These are phyloP conservation scores for Conringia planisiliqua DNA, from an alignment of 345 rosid genomes.

Conservation along the genomic window DNA sequence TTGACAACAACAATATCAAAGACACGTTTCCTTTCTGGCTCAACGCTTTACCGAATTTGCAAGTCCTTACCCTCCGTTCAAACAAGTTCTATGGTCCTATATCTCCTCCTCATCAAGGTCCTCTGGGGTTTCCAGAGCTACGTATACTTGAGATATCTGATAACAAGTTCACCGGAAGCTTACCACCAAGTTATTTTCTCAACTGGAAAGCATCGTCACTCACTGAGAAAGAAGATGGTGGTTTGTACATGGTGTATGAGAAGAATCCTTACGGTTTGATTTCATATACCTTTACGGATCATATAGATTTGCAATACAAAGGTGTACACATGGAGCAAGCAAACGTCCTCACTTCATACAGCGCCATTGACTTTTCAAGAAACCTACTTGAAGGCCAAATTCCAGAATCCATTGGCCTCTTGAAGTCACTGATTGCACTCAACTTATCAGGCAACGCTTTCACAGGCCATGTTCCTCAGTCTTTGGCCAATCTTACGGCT, in stretches of 20 bases:
- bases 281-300: not conserved
- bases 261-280: not conserved
- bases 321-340: conserved; percentile 1
- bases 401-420: conserved; percentile 8
- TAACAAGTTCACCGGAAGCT: not conserved
- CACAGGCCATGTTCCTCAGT: conserved; percentile 16
- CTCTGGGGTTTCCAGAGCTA: not conserved
- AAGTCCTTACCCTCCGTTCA: not conserved
- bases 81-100: not conserved
- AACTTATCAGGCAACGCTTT: conserved; percentile 18
- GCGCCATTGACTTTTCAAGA: conserved; percentile 1
- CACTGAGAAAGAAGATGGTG: not conserved
- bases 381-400: not conserved
- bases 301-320: conserved; percentile 14
- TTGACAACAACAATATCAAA: not conserved
- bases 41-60: not conserved
- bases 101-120: not conserved
- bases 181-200: not conserved
- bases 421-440: conserved; percentile 13
- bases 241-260: not conserved
- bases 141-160: not conserved
- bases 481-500: not conserved
- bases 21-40: not conserved
- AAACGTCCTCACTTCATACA: not conserved
- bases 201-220: not conserved